Base-by-base conservation (phyloP, 768 basidiomycete genomes). In the Chalciporus piperatus region DNA sequence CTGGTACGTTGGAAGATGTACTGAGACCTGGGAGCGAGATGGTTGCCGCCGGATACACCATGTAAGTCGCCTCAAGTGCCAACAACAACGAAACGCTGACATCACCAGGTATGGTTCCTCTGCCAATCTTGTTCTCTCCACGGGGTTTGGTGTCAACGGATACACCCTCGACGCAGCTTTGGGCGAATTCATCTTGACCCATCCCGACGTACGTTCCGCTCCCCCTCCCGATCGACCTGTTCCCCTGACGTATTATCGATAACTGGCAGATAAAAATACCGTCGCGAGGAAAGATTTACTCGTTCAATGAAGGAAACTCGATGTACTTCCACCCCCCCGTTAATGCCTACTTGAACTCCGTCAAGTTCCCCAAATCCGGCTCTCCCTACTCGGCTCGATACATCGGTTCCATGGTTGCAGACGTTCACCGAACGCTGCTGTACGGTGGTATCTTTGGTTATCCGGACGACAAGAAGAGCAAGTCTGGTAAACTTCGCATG, bases 381-480 rank as follows among this genome's bases (percentile, higher is more conserved):
- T 74, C 82, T 22, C 95, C 96, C 10, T 96, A 97, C 66, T 92
- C 88, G 56, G 85, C 90, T 57, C 83, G 93, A 54, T 86, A 99
- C 72, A 97, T 98, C 67, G 97, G 97, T 23, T 95, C 92, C 54
- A 99, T 99, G 97, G 97, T 98, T 32, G 95, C 96, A 46, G 96
- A 99, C 71, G 96, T 98, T 22, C 94, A 97, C 72, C 80, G 96
- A 60, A 99, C 96, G 6, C 74, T 99, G 28, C 77, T 99, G 4
- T 99, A 99, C 65, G 97, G 97, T 20, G 97, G 97, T 39, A 98
- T 99, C 63, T 99, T 99, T 62, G 96, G 94, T 9, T 99, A 99
- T 70, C 97, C 97, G 8, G 85, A 86, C 64, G 97, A 99, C 74
- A 97, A 92, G 81, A 98, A 98, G 81, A 90, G 83, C 73, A 97